Base-by-base conservation (phyloP, 73 alveolate species). In the Halteria grandinella region DNA sequence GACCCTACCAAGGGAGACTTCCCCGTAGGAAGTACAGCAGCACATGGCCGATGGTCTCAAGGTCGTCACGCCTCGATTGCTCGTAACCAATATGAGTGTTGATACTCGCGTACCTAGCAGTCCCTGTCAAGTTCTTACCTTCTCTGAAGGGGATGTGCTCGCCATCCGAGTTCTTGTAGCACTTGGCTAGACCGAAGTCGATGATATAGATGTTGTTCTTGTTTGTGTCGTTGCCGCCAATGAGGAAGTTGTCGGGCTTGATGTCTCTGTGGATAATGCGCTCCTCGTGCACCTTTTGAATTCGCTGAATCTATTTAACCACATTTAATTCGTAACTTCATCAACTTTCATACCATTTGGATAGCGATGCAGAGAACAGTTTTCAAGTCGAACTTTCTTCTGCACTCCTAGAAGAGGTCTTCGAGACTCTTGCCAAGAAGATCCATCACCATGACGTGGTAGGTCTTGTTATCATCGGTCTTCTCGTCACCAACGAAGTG, bases 371-470 rank as follows among this genome's bases (percentile, higher is more conserved):
- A 86, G 48, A 94, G 74, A 34, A 90, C 95, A 50, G 97, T 91
- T 75, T 93, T 93, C 29, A 94, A 72, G n/a, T 95, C 83, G 75
- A 94, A 94, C 47, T 76, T 70, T 83, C 94, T 90, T 76, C 94
- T 93, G 90, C 95, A 88, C 47, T 79, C 91, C 78, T 87, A 83
- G 78, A 93, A 97, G 63, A 97, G 87, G 48, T 95, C 94, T 70
- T 97, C 98, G 49, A 97, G 85, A 31, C 98, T 82, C 25, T 97
- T 95, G 11, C 99, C 99, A n/a, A 97, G 93, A 23, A 95, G 69
- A 66, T 97, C 99, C 87, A 95, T 94, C 41, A 97, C 96, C 89
- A 97, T 80, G 33, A 95, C 93, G 81, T 97, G 89, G 49, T 59
- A 91, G n/a, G 94, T 49, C 90, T 94, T 79, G 86, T 80, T 76